Evolutionary conservation across 176 grass and related monocot species (phyloP), one percentile per base, ranked within the genome.

Genomic region (Musa acuminata): DNA sequence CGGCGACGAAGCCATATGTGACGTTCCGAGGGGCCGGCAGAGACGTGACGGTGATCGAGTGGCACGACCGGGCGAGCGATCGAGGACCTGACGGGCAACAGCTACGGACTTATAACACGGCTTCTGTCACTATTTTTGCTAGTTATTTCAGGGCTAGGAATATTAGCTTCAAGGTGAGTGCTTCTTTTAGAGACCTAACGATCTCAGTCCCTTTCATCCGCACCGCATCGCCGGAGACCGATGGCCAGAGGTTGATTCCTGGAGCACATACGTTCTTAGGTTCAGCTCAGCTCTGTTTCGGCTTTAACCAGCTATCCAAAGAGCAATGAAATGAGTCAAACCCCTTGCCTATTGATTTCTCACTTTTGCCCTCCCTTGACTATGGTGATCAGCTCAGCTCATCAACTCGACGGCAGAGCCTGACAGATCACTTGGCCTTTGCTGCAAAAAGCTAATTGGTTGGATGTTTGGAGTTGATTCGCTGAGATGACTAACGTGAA

Each of bases 131-230:
- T 62, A 75, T 97, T 79, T 76, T 97, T 81, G 78, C 93, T 85
- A 90, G 88, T 85, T 88, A 88, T 93, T 97, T 97, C 87, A 86
- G 80, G 51, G 93, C 93, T 90, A 97, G 89, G 63, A 93, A 97
- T 81, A 90, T 97, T 71, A 97, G 93, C 85, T 97, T 97, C 87
- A 93, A 97, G 93, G 93, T 97, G 84, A 58, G 16, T 21, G 5
- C 27, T 20, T 24, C 64, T 55, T 12, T 64, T 67, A 10, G 2
- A 27, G 13, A 62, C 3, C 20, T 21, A 19, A 17, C 0, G 4
- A 43, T 43, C 35, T 4, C 35, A 43, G 4, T 43, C 35, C 35
- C 35, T 43, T 43, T 43, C 35, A 43, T 6, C 35, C 35, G 35
- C 35, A 43, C n/a, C 35, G 35, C 35, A 6, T 43, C 35, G 35